Evolutionary conservation across 1,284 basidiomycete genomes (phyloP).

Genomic region (Erythrobasidium hasegawianum): DNA sequence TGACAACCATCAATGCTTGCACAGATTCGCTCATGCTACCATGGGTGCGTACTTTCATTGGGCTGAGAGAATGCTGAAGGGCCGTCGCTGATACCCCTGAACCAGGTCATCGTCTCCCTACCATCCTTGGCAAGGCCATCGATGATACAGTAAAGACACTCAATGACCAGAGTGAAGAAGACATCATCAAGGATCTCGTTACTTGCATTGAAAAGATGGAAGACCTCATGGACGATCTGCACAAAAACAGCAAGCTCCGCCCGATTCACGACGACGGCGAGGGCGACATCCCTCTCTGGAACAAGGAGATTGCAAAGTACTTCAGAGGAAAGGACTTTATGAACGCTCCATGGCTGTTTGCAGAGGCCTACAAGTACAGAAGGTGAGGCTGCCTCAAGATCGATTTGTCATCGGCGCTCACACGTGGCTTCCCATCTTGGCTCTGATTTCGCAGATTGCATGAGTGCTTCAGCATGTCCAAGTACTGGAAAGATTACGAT

Average conservation of each 20-base stretch:
- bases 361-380: slow-evolving; percentile 97
- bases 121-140: slow-evolving; percentile 92
- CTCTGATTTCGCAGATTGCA: slow-evolving; percentile 56
- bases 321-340: slow-evolving; percentile 96
- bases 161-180: slow-evolving; percentile 80
- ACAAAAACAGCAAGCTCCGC: slow-evolving; percentile 55
- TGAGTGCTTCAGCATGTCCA: slow-evolving; percentile 91
- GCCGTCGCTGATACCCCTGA: slow-evolving; percentile 62
- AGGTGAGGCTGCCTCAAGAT: slow-evolving; percentile 51
- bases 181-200: slow-evolving; percentile 78
- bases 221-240: slow-evolving; percentile 51
- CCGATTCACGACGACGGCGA: slow-evolving; percentile 85
- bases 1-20: slow-evolving; percentile 15
- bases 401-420: not conserved
- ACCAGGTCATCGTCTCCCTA: slow-evolving; percentile 64
- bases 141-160: slow-evolving; percentile 87
- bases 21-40: slow-evolving; percentile 36
- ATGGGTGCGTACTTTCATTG: slow-evolving; percentile 32
- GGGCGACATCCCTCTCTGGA: slow-evolving; percentile 92
- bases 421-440: not conserved
- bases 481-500: slow-evolving; percentile 82
- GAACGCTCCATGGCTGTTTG: slow-evolving; percentile 90
- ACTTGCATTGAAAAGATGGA: slow-evolving; percentile 66
- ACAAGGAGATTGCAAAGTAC: slow-evolving; percentile 89
- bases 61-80: slow-evolving; percentile 34